phyloP scores from a whole-genome alignment of 257 asterid species.

The Euphrasia confusa region DNA sequence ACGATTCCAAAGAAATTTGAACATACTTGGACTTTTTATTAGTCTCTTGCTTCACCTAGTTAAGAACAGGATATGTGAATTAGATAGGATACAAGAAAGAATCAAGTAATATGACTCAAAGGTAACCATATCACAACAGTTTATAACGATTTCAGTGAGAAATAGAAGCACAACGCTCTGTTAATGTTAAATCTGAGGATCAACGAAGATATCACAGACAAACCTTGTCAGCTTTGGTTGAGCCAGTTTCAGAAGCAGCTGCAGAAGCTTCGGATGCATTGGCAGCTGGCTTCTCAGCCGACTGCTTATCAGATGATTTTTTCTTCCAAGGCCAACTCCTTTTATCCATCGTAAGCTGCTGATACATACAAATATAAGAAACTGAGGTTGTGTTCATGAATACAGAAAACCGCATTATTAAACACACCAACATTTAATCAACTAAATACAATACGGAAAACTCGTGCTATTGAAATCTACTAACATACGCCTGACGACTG shows the following conservation, averaged over 20 bases:
- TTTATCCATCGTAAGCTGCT: slow-evolving; percentile 60
- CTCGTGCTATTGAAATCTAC: background rate
- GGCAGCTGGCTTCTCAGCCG: slow-evolving; percentile 40
- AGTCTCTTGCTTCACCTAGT: slow-evolving; percentile 57
- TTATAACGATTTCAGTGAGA: slow-evolving; percentile 5
- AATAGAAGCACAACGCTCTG: background rate
- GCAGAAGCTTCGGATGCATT: slow-evolving; percentile 40
- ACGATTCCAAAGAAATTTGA: slow-evolving; percentile 89
- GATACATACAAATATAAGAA: slow-evolving; percentile 13
- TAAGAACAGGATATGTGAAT: background rate
- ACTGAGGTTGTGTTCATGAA: slow-evolving; percentile 11
- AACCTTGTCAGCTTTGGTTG: slow-evolving; percentile 59
- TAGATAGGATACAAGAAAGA: background rate
- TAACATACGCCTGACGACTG: background rate
- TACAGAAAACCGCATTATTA: slow-evolving; percentile 12
- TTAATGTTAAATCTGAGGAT: slow-evolving; percentile 1
- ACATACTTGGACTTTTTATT: slow-evolving; percentile 78
- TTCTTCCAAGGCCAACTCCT: slow-evolving; percentile 99
- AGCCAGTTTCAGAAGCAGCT: slow-evolving; percentile 39
- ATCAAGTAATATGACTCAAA: background rate
- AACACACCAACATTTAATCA: background rate
- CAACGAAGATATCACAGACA: slow-evolving; percentile 13
- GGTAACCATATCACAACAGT: background rate
- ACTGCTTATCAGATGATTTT: slow-evolving; percentile 79
- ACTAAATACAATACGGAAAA: no score